Percentiles rank a stretch among this genome's conserved stretches.
Conservation (phyloP, 2,329 filamentous ascomycete species). For the Elsinoe australis region DNA sequence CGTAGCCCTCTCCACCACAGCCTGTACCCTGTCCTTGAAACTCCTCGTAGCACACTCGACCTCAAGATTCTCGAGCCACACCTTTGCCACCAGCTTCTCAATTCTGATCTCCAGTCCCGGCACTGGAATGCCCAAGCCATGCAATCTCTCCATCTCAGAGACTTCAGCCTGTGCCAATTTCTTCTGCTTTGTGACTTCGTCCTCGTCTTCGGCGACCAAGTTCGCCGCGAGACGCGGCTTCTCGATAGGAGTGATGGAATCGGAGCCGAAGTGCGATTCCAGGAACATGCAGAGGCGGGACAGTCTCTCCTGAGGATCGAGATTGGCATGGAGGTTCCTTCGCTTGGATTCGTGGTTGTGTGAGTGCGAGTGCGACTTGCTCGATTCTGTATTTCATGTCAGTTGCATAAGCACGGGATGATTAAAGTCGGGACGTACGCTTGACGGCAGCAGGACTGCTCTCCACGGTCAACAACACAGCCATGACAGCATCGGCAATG, state of each 20-base stretch:
- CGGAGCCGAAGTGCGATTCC: slow-evolving; percentile 86
- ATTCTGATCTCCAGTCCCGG: slow-evolving; percentile 81
- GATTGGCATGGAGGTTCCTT: slow-evolving; percentile 63
- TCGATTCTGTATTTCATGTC: slow-evolving; percentile 31
- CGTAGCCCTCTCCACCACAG: slow-evolving; percentile 81
- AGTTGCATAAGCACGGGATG: slow-evolving; percentile 15
- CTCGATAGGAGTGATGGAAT: slow-evolving; percentile 71
- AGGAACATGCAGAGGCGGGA: slow-evolving; percentile 89
- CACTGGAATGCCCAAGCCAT: slow-evolving; percentile 79
- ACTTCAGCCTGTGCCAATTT: slow-evolving; percentile 43
- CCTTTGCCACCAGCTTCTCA: slow-evolving; percentile 76
- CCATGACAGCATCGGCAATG: slow-evolving; percentile 95
- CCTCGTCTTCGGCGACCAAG: slow-evolving; percentile 30
- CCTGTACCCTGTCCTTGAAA: slow-evolving; percentile 71
- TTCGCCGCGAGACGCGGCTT: slow-evolving; percentile 47
- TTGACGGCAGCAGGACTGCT: slow-evolving; percentile 92
- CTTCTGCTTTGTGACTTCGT: slow-evolving; percentile 44
- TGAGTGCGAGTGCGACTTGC: slow-evolving; percentile 43
- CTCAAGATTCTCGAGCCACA: slow-evolving; percentile 88
- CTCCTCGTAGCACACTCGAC: slow-evolving; percentile 76
- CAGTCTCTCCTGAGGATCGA: slow-evolving; percentile 67
- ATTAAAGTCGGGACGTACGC: slow-evolving; percentile 46
- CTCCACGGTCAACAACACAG: slow-evolving; percentile 84
- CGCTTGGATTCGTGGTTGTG: slow-evolving; percentile 39
- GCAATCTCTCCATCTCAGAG: slow-evolving; percentile 66